Percentiles rank a stretch among this genome's conserved stretches.
phyloP scores from a whole-genome alignment of 2,329 filamentous ascomycete species.

The Herpotrichia juniperi region DNA sequence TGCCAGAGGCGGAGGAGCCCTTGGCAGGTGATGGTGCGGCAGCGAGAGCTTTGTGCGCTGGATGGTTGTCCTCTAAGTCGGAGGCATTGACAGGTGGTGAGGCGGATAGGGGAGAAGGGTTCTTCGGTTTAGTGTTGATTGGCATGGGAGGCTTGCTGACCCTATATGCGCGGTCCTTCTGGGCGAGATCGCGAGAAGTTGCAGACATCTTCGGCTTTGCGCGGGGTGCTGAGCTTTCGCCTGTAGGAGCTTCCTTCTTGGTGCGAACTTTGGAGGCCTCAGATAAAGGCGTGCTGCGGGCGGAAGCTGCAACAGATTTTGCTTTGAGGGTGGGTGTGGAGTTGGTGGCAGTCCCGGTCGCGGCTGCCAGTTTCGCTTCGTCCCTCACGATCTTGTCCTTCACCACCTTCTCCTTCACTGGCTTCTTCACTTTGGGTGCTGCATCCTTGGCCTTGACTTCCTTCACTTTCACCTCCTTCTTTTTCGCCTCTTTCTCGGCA shows the following conservation, averaged over 20 bases:
- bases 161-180: slow-evolving; percentile 24
- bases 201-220: slow-evolving; percentile 37
- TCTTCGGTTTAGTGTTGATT: slow-evolving; percentile 61
- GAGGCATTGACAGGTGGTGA: slow-evolving; percentile 67
- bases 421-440: slow-evolving; percentile 6
- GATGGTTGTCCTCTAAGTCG: slow-evolving; percentile 57
- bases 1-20: slow-evolving; percentile 29
- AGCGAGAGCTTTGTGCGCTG: slow-evolving; percentile 45
- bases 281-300: slow-evolving; percentile 23
- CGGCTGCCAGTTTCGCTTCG: slow-evolving; percentile 24
- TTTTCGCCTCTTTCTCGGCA: slow-evolving; percentile 52
- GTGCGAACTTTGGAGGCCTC: slow-evolving; percentile 33
- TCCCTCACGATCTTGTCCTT: slow-evolving; percentile 30
- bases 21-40: slow-evolving; percentile 43
- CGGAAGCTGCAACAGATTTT: slow-evolving; percentile 19
- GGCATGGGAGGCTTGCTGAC: slow-evolving; percentile 38
- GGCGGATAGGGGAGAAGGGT: slow-evolving; percentile 66
- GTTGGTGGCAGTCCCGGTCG: slow-evolving; percentile 20
- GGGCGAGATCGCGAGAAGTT: slow-evolving; percentile 26
- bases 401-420: slow-evolving; percentile 31
- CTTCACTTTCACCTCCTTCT: slow-evolving; percentile 46
- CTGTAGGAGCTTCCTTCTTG: slow-evolving; percentile 32
- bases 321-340: not conserved
- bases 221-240: slow-evolving; percentile 29
- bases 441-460: slow-evolving; percentile 20